phyloP scores from a whole-genome alignment of 331 rosid genomes.

The Rosa hybrid region DNA sequence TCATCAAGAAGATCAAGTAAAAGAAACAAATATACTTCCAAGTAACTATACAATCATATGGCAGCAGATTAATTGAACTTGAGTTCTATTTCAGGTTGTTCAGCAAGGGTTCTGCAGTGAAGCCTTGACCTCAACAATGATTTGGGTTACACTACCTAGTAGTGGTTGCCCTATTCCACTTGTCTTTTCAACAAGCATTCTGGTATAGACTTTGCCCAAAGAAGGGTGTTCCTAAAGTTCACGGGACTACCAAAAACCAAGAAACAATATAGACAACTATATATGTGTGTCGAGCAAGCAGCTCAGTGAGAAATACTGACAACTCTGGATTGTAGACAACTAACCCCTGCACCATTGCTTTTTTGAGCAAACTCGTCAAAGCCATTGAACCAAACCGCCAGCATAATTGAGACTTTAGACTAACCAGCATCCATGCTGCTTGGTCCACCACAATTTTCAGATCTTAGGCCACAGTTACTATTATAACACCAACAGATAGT shows the following conservation, averaged over 20 bases:
- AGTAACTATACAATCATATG: neutral
- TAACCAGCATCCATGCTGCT: neutral
- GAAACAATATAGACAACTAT: neutral
- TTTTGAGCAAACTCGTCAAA: neutral
- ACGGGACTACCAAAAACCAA: neutral
- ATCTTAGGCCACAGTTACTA: neutral
- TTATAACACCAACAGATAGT: neutral
- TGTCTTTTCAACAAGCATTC: neutral
- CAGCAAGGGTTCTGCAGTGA: neutral
- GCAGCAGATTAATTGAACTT: neutral
- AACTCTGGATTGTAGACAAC: neutral
- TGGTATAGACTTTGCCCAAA: neutral
- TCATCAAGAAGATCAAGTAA: conserved; percentile 26
- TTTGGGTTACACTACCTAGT: neutral
- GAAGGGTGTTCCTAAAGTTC: neutral
- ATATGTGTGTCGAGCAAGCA: neutral
- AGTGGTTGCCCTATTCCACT: neutral
- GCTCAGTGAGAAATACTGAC: neutral
- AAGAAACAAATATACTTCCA: neutral
- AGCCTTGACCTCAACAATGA: neutral
- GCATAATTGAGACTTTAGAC: neutral
- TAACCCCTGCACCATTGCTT: neutral
- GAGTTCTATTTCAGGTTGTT: neutral
- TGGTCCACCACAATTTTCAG: neutral
- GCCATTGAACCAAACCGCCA: neutral